A percentile compares a stretch with the other conserved stretches of the same genome.
Evolutionary conservation across 73 alveolate genomes (phyloP).

Genomic region (Paramecium biaurelia): DNA sequence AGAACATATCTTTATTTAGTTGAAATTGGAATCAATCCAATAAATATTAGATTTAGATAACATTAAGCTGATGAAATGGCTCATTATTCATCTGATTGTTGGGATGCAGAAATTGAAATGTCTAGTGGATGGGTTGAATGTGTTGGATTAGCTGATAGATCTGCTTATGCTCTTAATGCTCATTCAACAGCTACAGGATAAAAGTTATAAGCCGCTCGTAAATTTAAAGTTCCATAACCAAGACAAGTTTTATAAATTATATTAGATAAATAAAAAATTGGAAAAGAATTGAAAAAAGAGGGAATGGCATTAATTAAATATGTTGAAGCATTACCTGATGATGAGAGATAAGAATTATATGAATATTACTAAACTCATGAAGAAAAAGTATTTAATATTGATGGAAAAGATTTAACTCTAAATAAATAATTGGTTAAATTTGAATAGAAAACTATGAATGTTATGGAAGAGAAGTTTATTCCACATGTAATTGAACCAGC

Average conservation of each 20-base stretch:
- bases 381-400: slow-evolving; percentile 70
- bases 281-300: slow-evolving; percentile 84
- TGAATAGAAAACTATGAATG: slow-evolving; percentile 84
- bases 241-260: slow-evolving; percentile 71
- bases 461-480: slow-evolving; percentile 89
- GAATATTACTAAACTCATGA: slow-evolving; percentile 75
- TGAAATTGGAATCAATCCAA: slow-evolving; percentile 84
- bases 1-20: slow-evolving; percentile 88
- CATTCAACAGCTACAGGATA: slow-evolving; percentile 86
- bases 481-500: slow-evolving; percentile 99
- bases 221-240: slow-evolving; percentile 82
- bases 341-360: slow-evolving; percentile 73
- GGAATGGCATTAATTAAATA: slow-evolving; percentile 79
- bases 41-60: slow-evolving; percentile 96
- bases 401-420: slow-evolving; percentile 69
- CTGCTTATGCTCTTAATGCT: slow-evolving; percentile 93
- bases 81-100: slow-evolving; percentile 99
- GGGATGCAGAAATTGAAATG: slow-evolving; percentile 99
- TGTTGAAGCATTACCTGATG: slow-evolving; percentile 81
- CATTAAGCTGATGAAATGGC: slow-evolving; percentile 99
- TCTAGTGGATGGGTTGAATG: slow-evolving; percentile 99
- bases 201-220: slow-evolving; percentile 91
- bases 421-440: slow-evolving; percentile 74
- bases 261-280: slow-evolving; percentile 83
- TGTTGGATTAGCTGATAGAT: slow-evolving; percentile 99